Conservation (phyloP, 768 basidiomycete genomes). For the Agrocybe praecox region DNA sequence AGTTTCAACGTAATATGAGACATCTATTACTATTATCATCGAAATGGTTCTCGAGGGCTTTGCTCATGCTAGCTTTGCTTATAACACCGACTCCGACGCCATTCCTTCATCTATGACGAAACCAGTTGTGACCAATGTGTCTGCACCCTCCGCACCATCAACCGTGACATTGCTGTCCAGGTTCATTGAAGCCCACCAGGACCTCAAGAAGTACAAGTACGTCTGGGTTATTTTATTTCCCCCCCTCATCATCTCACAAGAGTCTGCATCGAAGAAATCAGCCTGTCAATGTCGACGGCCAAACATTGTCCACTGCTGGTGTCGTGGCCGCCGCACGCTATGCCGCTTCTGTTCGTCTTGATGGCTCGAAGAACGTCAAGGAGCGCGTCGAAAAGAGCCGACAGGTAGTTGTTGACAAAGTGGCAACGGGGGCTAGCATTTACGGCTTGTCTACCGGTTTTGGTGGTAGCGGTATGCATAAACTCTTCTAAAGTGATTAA, state of each 20-base stretch:
- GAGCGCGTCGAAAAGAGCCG: constrained; percentile 64
- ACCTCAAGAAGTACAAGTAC: constrained; percentile 15
- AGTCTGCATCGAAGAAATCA: constrained; percentile 41
- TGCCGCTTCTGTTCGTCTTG: constrained; percentile 44
- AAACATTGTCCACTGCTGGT: constrained; percentile 65
- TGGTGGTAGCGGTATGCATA: constrained; percentile 63
- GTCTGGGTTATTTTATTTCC: background rate
- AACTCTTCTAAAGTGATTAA: constrained; percentile 4
- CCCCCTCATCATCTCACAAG: background rate
- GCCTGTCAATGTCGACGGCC: constrained; percentile 64
- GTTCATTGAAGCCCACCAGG: constrained; percentile 21
- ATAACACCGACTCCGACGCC: constrained; percentile 9
- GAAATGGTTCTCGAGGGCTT: constrained; percentile 29
- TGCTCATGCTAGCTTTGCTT: constrained; percentile 19
- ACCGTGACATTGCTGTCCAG: constrained; percentile 19
- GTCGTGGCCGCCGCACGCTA: constrained; percentile 70
- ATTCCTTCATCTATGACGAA: constrained; percentile 8
- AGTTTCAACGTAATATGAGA: constrained; percentile 1
- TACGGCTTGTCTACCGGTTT: constrained; percentile 86
- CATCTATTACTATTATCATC: constrained; percentile 14
- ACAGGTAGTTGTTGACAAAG: constrained; percentile 68
- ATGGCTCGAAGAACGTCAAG: constrained; percentile 40
- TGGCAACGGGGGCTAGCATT: constrained; percentile 66
- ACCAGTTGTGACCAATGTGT: background rate
- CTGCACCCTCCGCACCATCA: background rate